These are phyloP conservation scores for Immersiporthe knoxdaviesiana DNA, from an alignment of 2,329 filamentous ascomycete species.

Conservation along the genomic window DNA sequence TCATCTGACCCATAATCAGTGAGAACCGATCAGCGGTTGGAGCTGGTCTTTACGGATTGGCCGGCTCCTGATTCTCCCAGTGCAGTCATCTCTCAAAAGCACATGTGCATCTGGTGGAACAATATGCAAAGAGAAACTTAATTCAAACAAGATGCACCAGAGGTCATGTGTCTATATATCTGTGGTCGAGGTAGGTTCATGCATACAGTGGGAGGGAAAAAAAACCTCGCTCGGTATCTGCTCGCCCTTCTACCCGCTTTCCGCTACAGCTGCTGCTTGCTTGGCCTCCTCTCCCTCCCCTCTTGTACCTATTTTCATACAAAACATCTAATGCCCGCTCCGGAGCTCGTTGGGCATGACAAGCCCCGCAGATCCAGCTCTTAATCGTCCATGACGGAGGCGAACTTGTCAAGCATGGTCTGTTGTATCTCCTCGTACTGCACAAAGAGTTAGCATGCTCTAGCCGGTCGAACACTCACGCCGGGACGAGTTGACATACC, in stretches of 20 bases:
- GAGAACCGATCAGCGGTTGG: background rate
- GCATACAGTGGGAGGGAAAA: slow-evolving; percentile 20
- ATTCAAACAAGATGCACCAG: slow-evolving; percentile 4
- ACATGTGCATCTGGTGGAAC: background rate
- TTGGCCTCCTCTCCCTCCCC: background rate
- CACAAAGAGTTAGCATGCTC: slow-evolving; percentile 43
- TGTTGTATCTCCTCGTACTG: slow-evolving; percentile 92
- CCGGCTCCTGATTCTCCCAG: background rate
- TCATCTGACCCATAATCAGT: background rate
- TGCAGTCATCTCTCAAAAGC: background rate
- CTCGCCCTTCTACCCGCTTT: slow-evolving; percentile 1
- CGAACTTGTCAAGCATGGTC: slow-evolving; percentile 96
- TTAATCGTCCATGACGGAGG: slow-evolving; percentile 93
- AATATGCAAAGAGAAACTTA: background rate
- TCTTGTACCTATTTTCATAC: slow-evolving; percentile 16
- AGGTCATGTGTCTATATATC: slow-evolving; percentile 21
- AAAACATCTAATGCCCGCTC: slow-evolving; percentile 5
- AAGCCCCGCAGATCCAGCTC: slow-evolving; percentile 27
- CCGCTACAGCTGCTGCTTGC: background rate
- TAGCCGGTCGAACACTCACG: background rate
- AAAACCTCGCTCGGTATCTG: slow-evolving; percentile 1
- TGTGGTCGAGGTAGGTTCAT: slow-evolving; percentile 18
- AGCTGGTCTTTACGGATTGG: background rate
- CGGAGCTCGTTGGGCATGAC: background rate
- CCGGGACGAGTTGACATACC: slow-evolving; percentile 57